phyloP scores from a whole-genome alignment of 805 yeast genomes.

The Pichia rugopelliculosa region DNA sequence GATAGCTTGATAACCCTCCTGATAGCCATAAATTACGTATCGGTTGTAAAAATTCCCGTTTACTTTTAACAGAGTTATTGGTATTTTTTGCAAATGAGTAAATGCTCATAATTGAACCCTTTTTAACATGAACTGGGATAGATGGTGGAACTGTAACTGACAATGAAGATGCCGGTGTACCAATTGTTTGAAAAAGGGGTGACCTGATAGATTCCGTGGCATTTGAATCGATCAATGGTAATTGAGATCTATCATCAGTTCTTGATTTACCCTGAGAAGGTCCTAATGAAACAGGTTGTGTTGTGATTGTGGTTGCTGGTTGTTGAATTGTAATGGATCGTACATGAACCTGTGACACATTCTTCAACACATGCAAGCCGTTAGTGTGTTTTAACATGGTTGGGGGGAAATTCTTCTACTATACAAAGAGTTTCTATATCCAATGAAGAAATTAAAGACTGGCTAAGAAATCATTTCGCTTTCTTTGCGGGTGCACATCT shows the following conservation, averaged over 20 bases:
- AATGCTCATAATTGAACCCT: constrained; percentile 44
- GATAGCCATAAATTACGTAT: constrained; percentile 39
- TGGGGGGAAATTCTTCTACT: not conserved
- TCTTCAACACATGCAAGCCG: not conserved
- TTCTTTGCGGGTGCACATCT: not conserved
- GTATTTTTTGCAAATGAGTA: constrained; percentile 19
- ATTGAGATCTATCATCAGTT: not conserved
- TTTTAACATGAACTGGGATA: constrained; percentile 41
- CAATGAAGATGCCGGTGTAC: constrained; percentile 41
- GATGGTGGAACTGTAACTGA: constrained; percentile 53
- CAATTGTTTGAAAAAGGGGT: constrained; percentile 37
- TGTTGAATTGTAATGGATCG: constrained; percentile 17
- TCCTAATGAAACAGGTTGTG: constrained; percentile 10
- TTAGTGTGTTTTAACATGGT: not conserved
- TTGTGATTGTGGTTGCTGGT: constrained; percentile 7
- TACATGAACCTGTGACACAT: not conserved
- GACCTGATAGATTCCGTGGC: constrained; percentile 1
- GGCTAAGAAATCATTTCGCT: not conserved
- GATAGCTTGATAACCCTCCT: constrained; percentile 36
- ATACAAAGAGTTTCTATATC: not conserved
- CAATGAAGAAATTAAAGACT: not conserved
- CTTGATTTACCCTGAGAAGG: not conserved
- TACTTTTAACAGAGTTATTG: constrained; percentile 18
- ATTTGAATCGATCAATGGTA: not conserved
- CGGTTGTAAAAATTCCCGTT: constrained; percentile 31